Conservation (phyloP, 2,329 filamentous ascomycete species). For the Hymenoscyphus linearis region DNA sequence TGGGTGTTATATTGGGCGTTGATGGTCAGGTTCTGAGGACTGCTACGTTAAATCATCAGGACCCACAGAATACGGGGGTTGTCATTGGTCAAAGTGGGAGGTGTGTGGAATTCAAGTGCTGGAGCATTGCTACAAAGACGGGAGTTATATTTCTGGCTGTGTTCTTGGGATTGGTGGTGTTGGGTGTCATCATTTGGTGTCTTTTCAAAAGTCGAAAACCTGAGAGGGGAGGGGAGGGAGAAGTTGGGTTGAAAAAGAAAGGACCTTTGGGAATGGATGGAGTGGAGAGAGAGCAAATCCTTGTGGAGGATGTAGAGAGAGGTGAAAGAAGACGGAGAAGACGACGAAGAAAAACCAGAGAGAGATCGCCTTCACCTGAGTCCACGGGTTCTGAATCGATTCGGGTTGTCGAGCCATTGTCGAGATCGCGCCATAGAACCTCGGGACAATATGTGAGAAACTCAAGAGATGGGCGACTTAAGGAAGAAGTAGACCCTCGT, state of each 20-base stretch:
- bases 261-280: not conserved
- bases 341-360: not conserved
- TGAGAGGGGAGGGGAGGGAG: not conserved
- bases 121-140: not conserved
- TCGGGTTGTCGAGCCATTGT: not conserved
- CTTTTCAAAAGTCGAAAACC: conserved; percentile 1
- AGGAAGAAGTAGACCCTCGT: not conserved
- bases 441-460: not conserved
- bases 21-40: conserved; percentile 4
- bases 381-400: not conserved
- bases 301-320: not conserved
- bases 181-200: conserved; percentile 2
- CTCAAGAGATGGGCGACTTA: not conserved
- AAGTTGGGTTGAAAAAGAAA: not conserved
- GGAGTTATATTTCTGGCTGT: conserved; percentile 5
- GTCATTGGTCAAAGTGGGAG: not conserved
- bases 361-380: not conserved
- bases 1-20: conserved; percentile 2
- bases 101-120: conserved; percentile 12
- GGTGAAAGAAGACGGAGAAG: not conserved
- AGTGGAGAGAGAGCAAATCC: not conserved
- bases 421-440: not conserved
- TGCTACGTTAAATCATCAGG: conserved; percentile 11
- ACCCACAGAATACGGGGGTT: not conserved
- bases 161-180: not conserved